Conservation (phyloP, 306 rosid genomes). For the Mimosa bimucronata region DNA sequence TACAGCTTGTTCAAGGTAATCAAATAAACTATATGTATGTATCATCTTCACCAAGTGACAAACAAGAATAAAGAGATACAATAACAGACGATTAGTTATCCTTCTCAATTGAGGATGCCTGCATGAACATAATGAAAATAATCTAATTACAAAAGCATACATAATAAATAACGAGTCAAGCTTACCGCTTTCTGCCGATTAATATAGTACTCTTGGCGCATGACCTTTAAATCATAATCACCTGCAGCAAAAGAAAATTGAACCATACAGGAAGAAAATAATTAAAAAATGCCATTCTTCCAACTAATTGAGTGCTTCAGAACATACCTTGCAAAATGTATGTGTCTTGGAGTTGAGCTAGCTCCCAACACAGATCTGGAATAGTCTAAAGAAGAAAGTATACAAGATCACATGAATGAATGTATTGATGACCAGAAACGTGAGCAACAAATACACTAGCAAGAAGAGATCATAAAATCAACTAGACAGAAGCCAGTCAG, state of each 20-base stretch:
- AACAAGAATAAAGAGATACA: background rate
- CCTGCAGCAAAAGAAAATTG: conserved; percentile 56
- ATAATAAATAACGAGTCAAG: conserved; percentile 30
- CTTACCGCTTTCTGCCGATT: conserved; percentile 86
- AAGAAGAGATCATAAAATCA: conserved; percentile 8
- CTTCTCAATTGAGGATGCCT: conserved; percentile 3
- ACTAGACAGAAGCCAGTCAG: conserved; percentile 17
- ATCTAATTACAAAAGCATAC: background rate
- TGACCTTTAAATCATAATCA: conserved; percentile 97
- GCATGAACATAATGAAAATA: conserved; percentile 25
- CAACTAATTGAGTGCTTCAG: conserved; percentile 18
- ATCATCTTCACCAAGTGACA: background rate
- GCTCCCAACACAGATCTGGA: conserved; percentile 96
- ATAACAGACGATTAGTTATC: background rate
- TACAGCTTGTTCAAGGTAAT: conserved; percentile 29
- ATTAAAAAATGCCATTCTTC: conserved; percentile 14
- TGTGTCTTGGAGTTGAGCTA: conserved; percentile 98
- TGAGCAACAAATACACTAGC: conserved; percentile 21
- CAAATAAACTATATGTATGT: conserved; percentile 4
- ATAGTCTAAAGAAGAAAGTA: conserved; percentile 63
- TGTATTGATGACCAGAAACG: conserved; percentile 15
- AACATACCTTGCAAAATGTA: conserved; percentile 88
- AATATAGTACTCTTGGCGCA: conserved; percentile 96
- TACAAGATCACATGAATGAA: conserved; percentile 11
- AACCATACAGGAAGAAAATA: conserved; percentile 23